Percentiles rank a stretch among this genome's conserved stretches.
Conservation (phyloP, 1,284 basidiomycete species). For the Apiotrichum brassicae region DNA sequence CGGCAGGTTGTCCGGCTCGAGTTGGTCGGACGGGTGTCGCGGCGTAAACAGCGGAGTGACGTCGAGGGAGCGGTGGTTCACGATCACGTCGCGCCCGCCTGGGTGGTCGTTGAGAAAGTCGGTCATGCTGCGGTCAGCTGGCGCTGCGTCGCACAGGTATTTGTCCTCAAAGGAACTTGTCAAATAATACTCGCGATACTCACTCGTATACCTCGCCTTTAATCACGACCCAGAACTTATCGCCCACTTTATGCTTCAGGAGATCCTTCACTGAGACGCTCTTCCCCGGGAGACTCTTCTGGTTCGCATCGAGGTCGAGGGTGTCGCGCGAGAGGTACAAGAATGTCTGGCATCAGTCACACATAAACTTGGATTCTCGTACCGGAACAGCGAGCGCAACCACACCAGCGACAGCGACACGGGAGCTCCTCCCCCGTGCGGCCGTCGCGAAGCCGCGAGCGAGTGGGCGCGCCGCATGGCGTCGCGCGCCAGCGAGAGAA, state of each 20-base stretch:
- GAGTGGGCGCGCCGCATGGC: background rate
- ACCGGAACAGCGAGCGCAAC: slow-evolving; percentile 7
- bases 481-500: too few species aligned
- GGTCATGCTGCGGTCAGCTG: slow-evolving; percentile 30
- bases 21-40: slow-evolving; percentile 41
- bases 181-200: slow-evolving; percentile 7
- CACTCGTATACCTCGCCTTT: slow-evolving; percentile 43
- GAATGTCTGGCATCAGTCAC: slow-evolving; percentile 1
- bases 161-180: too few species aligned
- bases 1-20: slow-evolving; percentile 35
- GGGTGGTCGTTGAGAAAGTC: slow-evolving; percentile 41
- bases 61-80: slow-evolving; percentile 34
- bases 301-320: slow-evolving; percentile 2
- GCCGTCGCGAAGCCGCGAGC: slow-evolving; percentile 3
- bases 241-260: slow-evolving; percentile 25
- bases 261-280: slow-evolving; percentile 28
- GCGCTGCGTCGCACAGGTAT: background rate
- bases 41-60: slow-evolving; percentile 41
- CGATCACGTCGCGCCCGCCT: slow-evolving; percentile 41
- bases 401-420: slow-evolving; percentile 1
- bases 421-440: background rate
- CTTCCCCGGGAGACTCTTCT: slow-evolving; percentile 2
- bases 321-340: slow-evolving; percentile 4
- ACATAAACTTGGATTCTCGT: background rate
- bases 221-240: slow-evolving; percentile 42